Evolutionary conservation across 2,329 filamentous ascomycete species (phyloP).

Genomic region (Ilyonectria robusta): DNA sequence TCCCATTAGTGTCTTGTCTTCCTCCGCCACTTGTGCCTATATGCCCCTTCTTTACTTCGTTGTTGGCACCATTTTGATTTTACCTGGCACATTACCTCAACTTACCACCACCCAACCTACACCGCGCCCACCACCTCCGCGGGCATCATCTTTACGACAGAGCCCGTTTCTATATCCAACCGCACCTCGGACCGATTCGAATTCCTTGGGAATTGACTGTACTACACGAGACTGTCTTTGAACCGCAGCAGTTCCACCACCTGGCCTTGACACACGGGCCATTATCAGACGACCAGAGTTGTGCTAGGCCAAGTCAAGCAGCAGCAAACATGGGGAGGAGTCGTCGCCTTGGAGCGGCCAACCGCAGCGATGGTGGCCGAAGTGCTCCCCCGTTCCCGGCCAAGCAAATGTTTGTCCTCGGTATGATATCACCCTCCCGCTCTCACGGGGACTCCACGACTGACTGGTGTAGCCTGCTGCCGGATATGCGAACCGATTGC

Average conservation of each 20-base stretch:
- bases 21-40: conserved; percentile 33
- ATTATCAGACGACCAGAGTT: conserved; percentile 12
- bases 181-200: conserved; percentile 4
- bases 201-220: neutral
- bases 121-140: conserved; percentile 6
- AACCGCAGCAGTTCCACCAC: conserved; percentile 8
- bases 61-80: conserved; percentile 12
- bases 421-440: conserved; percentile 50
- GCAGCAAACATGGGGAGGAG: conserved; percentile 49
- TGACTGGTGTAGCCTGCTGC: conserved; percentile 77
- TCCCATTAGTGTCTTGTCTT: conserved; percentile 43
- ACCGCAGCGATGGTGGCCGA: conserved; percentile 40
- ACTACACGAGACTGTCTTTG: conserved; percentile 2
- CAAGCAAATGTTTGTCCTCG: conserved; percentile 67
- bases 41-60: conserved; percentile 14
- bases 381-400: conserved; percentile 54
- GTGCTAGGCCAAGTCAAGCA: conserved; percentile 11
- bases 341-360: conserved; percentile 41
- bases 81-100: conserved; percentile 9
- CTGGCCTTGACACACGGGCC: neutral
- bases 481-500: conserved; percentile 98
- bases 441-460: conserved; percentile 12
- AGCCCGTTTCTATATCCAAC: neutral
- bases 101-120: conserved; percentile 3
- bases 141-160: conserved; percentile 3